Base-by-base conservation (phyloP, 1,284 basidiomycete genomes). In the Sporisorium graminicola region DNA sequence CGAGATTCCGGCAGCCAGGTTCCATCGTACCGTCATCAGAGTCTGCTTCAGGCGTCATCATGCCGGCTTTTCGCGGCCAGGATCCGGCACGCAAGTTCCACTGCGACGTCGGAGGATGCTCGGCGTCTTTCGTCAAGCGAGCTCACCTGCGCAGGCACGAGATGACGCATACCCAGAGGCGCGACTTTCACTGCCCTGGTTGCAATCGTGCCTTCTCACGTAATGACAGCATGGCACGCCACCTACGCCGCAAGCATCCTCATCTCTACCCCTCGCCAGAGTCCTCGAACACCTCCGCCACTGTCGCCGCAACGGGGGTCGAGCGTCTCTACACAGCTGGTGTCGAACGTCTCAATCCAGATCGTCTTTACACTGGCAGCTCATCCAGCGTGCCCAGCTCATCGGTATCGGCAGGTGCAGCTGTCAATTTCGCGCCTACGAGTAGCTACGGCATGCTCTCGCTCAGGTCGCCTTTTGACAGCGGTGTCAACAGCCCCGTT, bases 221-320 rank as follows among this genome's bases (percentile, higher is more conserved):
- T 33, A 72, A 72, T 61, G 74, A 76, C 29, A 72, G 68, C 58
- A 71, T 76, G 68, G 58, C 68, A 8, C 64, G 74, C 22, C 74
- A 76, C 24, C 58, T 72, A 8, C 68, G 68, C 40, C 64, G 74
- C 42, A 76, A 76, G 35, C 74, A 76, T 52, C 68, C 74, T 2
- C 64, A 76, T 46, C 58, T 71, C 24, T 62, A 68, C 27, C 68
- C 47, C 20, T 57, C 60, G 8, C 54, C 63, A 18, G 58, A 65
- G 24, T 16, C 49, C 14, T 37, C 35, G 3, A 5, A n/a, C n/a
- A n/a, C n/a, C n/a, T n/a, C 37, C 22, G 13, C 65, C n/a, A 31
- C 55, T 13, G 10, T 33, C 6, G 35, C 35, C 10, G 37, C 57
- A 2, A 47, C 52, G 5, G 42, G 54, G 16, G 31, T 22, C 27